Base-by-base conservation (phyloP, 352 stramenopile species). In the Globisporangium barbulae region DNA sequence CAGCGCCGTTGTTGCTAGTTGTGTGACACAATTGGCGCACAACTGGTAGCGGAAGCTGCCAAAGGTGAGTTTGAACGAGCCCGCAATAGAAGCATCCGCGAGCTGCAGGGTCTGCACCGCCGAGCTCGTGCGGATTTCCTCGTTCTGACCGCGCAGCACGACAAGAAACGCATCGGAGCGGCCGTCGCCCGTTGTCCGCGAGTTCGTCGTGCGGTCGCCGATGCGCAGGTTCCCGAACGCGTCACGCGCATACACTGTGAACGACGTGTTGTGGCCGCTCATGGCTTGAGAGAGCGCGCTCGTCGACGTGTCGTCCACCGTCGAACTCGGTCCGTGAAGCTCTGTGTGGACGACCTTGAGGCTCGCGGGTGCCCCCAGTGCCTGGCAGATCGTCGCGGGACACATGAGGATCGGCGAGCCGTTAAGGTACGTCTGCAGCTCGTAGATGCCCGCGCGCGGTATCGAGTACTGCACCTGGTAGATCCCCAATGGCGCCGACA, bases 381-480 rank as follows among this genome's bases (percentile, higher is more conserved):
- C 1, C n/a, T 74, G 63, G 35, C 85, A 95, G 9, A 68, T 65
- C 6, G 65, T 64, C 7, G 78, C 84, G 25, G 92, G 82, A 66
- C 96, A 99, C 78, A 97, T 96, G 33, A 97, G 77, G 44, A 98
- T 94, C 6, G 81, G 74, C 31, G 97, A 89, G 13, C 73, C 82
- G 12, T 88, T 79, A n/a, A 98, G 59, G 25, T 79, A 89, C 47
- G 83, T 89, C 60, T 81, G 78, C 10, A 93, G 88, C 13, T 91
- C 61, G 69, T 99, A 99, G 56, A 57, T 67, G 2, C 93, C 96
- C 2, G 92, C 88, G 10, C 76, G 71, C 3, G 95, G 92, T 41
- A 98, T 90, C 31, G 96, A 98, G 64, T 99, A 98, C 28, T 97
- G 89, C 8, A 98, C 93, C 30, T 80, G 54, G 65, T 99, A 99